Conservation (phyloP, 2,329 filamentous ascomycete species). For the Lithohypha guttulata region DNA sequence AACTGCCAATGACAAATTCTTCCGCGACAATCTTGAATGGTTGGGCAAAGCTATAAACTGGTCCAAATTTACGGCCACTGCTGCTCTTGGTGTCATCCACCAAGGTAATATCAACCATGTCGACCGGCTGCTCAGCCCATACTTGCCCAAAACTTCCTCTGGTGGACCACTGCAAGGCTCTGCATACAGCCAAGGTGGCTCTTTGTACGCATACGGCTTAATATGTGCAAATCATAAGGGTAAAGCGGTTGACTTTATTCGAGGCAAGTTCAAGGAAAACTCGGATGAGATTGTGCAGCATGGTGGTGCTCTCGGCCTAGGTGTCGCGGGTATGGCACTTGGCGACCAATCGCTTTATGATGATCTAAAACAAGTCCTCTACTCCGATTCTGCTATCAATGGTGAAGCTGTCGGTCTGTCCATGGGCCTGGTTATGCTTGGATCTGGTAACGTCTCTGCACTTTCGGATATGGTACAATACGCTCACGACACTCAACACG, state of each 20-base stretch:
- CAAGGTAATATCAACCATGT: slow-evolving; percentile 89
- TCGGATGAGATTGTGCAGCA: slow-evolving; percentile 81
- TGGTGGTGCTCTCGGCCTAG: slow-evolving; percentile 85
- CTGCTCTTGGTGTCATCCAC: slow-evolving; percentile 91
- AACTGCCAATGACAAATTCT: slow-evolving; percentile 96
- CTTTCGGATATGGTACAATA: slow-evolving; percentile 97
- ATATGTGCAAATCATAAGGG: slow-evolving; percentile 97
- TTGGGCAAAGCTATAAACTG: slow-evolving; percentile 97
- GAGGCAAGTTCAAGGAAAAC: slow-evolving; percentile 39
- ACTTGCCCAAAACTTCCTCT: slow-evolving; percentile 62
- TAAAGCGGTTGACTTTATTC: slow-evolving; percentile 51
- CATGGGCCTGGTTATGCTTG: slow-evolving; percentile 97
- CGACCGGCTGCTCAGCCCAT: slow-evolving; percentile 85
- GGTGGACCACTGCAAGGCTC: slow-evolving; percentile 64
- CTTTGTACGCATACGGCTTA: slow-evolving; percentile 85
- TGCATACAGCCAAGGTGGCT: slow-evolving; percentile 90
- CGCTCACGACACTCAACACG: slow-evolving; percentile 93
- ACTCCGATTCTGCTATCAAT: slow-evolving; percentile 88
- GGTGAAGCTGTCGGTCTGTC: slow-evolving; percentile 91
- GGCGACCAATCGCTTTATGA: slow-evolving; percentile 85
- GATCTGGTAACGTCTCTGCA: slow-evolving; percentile 88
- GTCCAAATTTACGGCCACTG: slow-evolving; percentile 98
- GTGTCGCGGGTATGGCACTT: slow-evolving; percentile 95
- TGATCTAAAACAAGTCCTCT: slow-evolving; percentile 77
- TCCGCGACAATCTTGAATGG: slow-evolving; percentile 96